Conservation (phyloP, 495 filamentous ascomycete genomes). For the Xylaria venustula region DNA sequence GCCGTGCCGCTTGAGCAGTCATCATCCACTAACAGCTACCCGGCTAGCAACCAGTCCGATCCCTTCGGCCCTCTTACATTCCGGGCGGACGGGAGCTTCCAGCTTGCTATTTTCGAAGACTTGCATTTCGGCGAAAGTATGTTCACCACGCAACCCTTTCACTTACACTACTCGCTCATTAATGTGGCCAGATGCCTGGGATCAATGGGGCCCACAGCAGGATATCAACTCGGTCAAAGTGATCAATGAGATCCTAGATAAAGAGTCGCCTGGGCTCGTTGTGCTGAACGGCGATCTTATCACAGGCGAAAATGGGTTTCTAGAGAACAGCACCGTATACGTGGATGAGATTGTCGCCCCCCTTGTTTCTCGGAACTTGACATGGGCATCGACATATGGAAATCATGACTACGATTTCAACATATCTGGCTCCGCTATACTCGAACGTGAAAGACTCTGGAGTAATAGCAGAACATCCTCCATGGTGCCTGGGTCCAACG, state of each 20-base stretch:
- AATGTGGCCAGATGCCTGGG: slow-evolving; percentile 40
- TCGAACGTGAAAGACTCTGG: slow-evolving; percentile 54
- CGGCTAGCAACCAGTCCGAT: slow-evolving; percentile 10
- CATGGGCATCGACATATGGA: slow-evolving; percentile 71
- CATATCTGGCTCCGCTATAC: slow-evolving; percentile 53
- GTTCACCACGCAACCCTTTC: neutral
- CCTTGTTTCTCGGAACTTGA: slow-evolving; percentile 48
- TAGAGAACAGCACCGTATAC: slow-evolving; percentile 58
- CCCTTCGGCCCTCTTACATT: slow-evolving; percentile 37
- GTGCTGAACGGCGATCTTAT: slow-evolving; percentile 75
- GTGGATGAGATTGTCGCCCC: slow-evolving; percentile 60
- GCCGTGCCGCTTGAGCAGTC: neutral
- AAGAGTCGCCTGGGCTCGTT: slow-evolving; percentile 57
- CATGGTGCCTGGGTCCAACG: slow-evolving; percentile 35
- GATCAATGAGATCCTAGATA: slow-evolving; percentile 59
- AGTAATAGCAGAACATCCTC: slow-evolving; percentile 54
- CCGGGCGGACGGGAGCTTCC: slow-evolving; percentile 38
- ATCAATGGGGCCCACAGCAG: slow-evolving; percentile 57
- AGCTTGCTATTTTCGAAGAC: slow-evolving; percentile 63
- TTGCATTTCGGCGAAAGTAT: slow-evolving; percentile 68
- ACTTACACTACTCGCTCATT: neutral
- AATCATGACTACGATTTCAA: slow-evolving; percentile 71
- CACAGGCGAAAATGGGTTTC: slow-evolving; percentile 63
- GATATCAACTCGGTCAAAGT: slow-evolving; percentile 60
- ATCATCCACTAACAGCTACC: slow-evolving; percentile 12